Percentiles rank a stretch among this genome's conserved stretches.
These are phyloP conservation scores for Globisporangium abappressorium DNA, from an alignment of 352 stramenopile species.

Conservation along the genomic window DNA sequence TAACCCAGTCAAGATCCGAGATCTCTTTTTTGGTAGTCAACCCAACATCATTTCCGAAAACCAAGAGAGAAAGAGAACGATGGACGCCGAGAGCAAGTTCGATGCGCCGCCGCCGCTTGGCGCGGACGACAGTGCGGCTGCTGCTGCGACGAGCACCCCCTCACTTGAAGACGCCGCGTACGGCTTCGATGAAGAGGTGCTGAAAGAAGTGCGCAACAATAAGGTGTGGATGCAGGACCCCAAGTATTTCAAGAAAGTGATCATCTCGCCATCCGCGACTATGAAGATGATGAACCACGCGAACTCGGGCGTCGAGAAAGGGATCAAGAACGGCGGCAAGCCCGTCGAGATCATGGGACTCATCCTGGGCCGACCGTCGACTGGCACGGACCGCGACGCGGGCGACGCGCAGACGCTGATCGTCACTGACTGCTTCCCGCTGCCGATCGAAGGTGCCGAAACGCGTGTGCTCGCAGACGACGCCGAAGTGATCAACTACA, in stretches of 20 bases:
- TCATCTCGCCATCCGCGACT: constrained; percentile 90
- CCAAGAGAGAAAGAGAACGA: constrained; percentile 2
- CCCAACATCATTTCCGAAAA: constrained; percentile 9
- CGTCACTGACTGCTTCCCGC: constrained; percentile 97
- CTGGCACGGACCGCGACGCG: constrained; percentile 80
- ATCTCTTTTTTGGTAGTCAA: constrained; percentile 5
- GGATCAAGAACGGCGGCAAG: constrained; percentile 94
- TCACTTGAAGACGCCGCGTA: constrained; percentile 67
- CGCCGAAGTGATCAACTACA: constrained; percentile 98
- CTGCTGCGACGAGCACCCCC: constrained; percentile 8
- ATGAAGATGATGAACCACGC: constrained; percentile 99
- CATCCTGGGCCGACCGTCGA: constrained; percentile 92
- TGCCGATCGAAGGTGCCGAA: constrained; percentile 96
- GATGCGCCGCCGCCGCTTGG: constrained; percentile 5
- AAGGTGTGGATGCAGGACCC: constrained; percentile 90
- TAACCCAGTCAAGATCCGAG: neutral
- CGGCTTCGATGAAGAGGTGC: constrained; percentile 79
- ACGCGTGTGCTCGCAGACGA: constrained; percentile 97
- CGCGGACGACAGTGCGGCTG: constrained; percentile 6
- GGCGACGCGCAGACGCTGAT: constrained; percentile 91
- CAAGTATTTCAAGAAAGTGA: constrained; percentile 96
- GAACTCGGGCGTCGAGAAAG: constrained; percentile 97
- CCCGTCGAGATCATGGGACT: constrained; percentile 99
- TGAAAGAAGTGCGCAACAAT: constrained; percentile 84
- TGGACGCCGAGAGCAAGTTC: constrained; percentile 16